phyloP scores from a whole-genome alignment of 495 filamentous ascomycete genomes.

The Durotheca rogersii region DNA sequence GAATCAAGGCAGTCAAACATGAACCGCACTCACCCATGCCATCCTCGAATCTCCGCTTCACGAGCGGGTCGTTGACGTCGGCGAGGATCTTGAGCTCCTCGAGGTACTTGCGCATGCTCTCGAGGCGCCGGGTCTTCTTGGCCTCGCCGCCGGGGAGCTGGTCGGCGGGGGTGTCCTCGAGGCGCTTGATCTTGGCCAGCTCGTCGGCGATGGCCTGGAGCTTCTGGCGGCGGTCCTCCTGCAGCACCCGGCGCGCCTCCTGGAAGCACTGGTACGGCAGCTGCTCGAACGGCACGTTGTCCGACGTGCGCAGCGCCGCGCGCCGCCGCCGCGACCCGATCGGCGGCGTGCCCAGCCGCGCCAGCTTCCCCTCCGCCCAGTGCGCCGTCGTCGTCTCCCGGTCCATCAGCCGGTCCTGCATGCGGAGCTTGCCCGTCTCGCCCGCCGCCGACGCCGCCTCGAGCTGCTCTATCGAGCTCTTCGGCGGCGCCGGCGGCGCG shows the following conservation, averaged over 20 bases:
- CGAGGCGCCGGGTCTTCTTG: slow-evolving; percentile 63
- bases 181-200: slow-evolving; percentile 56
- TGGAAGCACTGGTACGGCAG: slow-evolving; percentile 97
- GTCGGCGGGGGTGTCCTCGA: slow-evolving; percentile 60
- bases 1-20: slow-evolving; percentile 3
- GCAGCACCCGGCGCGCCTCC: slow-evolving; percentile 82
- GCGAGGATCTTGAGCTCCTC: slow-evolving; percentile 84
- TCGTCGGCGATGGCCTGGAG: slow-evolving; percentile 61
- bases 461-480: not conserved
- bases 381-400: slow-evolving; percentile 39
- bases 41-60: slow-evolving; percentile 95
- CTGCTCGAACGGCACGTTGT: slow-evolving; percentile 84
- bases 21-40: slow-evolving; percentile 65
- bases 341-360: slow-evolving; percentile 58
- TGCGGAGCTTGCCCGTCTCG: slow-evolving; percentile 9
- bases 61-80: slow-evolving; percentile 92
- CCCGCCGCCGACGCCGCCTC: not conserved
- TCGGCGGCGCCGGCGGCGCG: not conserved
- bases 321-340: slow-evolving; percentile 83
- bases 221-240: slow-evolving; percentile 80
- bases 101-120: slow-evolving; percentile 70
- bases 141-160: slow-evolving; percentile 58
- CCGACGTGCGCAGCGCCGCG: slow-evolving; percentile 66
- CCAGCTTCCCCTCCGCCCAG: slow-evolving; percentile 60
- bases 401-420: slow-evolving; percentile 33